Evolutionary conservation across 495 filamentous ascomycete genomes (phyloP), one percentile per base, ranked within the genome.

Genomic region (Aspergillus taichungensis): DNA sequence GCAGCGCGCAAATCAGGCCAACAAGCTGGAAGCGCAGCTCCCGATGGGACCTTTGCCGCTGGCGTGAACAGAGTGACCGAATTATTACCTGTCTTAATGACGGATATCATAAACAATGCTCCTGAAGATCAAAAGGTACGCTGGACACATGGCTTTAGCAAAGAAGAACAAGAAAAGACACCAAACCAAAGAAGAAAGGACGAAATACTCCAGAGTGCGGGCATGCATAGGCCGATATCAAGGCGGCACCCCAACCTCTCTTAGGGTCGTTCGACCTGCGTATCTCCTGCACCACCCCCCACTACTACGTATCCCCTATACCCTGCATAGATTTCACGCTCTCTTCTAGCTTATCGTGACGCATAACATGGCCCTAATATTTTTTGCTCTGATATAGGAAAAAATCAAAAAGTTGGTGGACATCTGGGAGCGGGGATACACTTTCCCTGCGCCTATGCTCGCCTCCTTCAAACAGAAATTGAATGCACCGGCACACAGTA

Each of bases 81-180:
- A 69, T 70, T 96, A 59, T 76, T 97, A 54, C 89, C 92, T 52
- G 79, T 82, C 29, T 67, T 98, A 68, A 95, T 98, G 88, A 88
- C 87, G 71, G 91, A 96, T 68, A 90, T 95, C 67, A 79, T 94
- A 60, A 80, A 83, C 63, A 80, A 78, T 62, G 84, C 88, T 47
- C 92, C 94, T 30, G 80, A 85, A 66, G 89, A 95, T 69, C 92
- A 98, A 83, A 96, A 95, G 88, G 89, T 95, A 95, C 82, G 88
- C 84, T 63, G 57, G 69, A 24, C 18, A 70, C 64, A 67, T 40
- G 48, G 52, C 52, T 54, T 40, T 53, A 45, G 51, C 54, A 40
- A 53, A 52, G 35, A 47, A 53, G 38, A 46, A 39, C 44, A 52
- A 40, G 47, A 35, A 33, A 47, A 24, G 30, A 40, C 43, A 65